Base-by-base conservation (phyloP, 2,329 filamentous ascomycete genomes). In the Ophiostoma ulmi region DNA sequence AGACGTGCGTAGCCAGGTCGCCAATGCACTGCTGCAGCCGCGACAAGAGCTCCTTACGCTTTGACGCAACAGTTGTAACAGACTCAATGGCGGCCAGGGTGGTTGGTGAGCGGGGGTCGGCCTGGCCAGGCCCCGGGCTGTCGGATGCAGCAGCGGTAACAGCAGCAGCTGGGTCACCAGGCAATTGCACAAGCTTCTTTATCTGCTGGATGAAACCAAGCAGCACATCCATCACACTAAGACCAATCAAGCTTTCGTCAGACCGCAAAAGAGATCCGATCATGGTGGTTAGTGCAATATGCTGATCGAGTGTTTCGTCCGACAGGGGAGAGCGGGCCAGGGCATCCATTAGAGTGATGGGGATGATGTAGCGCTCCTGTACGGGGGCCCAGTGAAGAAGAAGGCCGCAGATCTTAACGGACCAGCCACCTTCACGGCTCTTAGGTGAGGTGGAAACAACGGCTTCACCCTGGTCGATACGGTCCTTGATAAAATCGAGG, bases 221-320 rank as follows among this genome's bases (percentile, higher is more conserved):
- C 38, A 98, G 83, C 22, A 98, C 90, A 78, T 99, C 95, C 89
- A 98, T 98, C 69, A 98, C 91, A 78, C 94, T 97, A 65, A 99
- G 83, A 0, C 95, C 95, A 73, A 99, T 97, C 77, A 98, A 85
- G 79, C 97, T 98, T 77, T 97, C 89, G 61, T 94, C 89, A 0
- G 94, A 97, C 69, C 91, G 90, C 66, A 99, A 83, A 11, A 98
- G 84, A 73, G 91, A 92, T 72, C 92, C 89, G 72, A 97, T 88
- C 80, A 97, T 88, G 63, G 89, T 89, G 0, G 91, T 87, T 72
- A 97, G 83, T 5, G 90, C 87, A 70, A 93, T 83, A 76, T 97
- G 91, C 70, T 91, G 88, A 64, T 88, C 85, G 44, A 97, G 79
- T 61, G 88, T 88, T 11, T 90, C 88, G 76, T 94, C 91, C 6